These are phyloP conservation scores for Caryopteris hybrid DNA, from an alignment of 305 asterid species.

Conservation along the genomic window DNA sequence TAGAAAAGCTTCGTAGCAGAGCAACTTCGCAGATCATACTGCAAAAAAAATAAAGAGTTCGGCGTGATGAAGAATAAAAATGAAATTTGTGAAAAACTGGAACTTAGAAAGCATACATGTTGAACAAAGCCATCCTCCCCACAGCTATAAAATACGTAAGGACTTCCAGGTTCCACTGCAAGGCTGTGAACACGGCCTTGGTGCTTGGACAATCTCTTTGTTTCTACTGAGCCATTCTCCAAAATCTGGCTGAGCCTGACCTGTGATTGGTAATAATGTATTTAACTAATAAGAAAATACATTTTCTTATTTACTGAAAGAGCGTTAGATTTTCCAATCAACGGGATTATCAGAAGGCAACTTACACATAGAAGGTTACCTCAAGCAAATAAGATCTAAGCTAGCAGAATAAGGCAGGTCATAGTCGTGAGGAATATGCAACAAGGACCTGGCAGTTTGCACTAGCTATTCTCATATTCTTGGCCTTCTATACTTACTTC, in stretches of 20 bases:
- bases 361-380: not conserved
- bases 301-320: not conserved
- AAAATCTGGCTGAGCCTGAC: conserved; percentile 64
- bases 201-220: conserved; percentile 66
- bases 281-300: conserved; percentile 10
- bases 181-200: conserved; percentile 82
- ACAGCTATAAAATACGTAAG: conserved; percentile 75
- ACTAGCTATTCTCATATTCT: conserved; percentile 4
- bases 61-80: conserved; percentile 4
- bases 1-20: conserved; percentile 63
- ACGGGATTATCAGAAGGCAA: not conserved
- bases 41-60: conserved; percentile 32
- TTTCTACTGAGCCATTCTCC: conserved; percentile 71
- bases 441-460: not conserved
- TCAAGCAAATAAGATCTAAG: not conserved
- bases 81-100: conserved; percentile 10
- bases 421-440: not conserved
- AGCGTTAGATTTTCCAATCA: not conserved
- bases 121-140: conserved; percentile 86
- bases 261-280: conserved; percentile 31
- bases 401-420: conserved; percentile 5
- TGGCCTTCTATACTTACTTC: not conserved
- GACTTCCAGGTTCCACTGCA: conserved; percentile 89
- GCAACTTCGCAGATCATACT: conserved; percentile 76
- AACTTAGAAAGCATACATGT: conserved; percentile 45